phyloP scores from a whole-genome alignment of 192 early-diverging fungal species.

The Podila minutissima region DNA sequence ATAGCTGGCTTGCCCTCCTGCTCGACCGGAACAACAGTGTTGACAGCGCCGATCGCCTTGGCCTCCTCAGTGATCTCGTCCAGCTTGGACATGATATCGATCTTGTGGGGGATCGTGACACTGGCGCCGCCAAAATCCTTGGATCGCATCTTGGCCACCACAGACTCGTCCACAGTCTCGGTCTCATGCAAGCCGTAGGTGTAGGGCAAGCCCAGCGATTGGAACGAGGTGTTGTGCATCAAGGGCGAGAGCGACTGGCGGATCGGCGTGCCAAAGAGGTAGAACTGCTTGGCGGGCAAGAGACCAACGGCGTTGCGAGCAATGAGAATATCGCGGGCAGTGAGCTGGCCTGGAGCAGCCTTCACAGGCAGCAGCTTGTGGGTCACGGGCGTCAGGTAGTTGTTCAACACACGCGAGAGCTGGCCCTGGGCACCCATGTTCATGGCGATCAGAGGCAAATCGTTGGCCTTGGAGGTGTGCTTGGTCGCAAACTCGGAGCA shows the following conservation, averaged over 20 bases:
- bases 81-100: slow-evolving; percentile 82
- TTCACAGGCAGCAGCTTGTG: slow-evolving; percentile 79
- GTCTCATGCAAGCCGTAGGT: slow-evolving; percentile 81
- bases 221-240: slow-evolving; percentile 94
- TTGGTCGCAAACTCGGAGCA: slow-evolving; percentile 74
- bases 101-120: slow-evolving; percentile 97
- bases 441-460: slow-evolving; percentile 85
- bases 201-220: slow-evolving; percentile 85
- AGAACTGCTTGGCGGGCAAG: slow-evolving; percentile 71
- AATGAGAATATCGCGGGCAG: slow-evolving; percentile 79
- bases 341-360: slow-evolving; percentile 96
- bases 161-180: slow-evolving; percentile 64
- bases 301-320: slow-evolving; percentile 77
- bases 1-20: slow-evolving; percentile 24
- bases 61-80: slow-evolving; percentile 80
- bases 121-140: slow-evolving; percentile 90
- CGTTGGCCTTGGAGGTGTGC: slow-evolving; percentile 49
- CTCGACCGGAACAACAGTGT: slow-evolving; percentile 76
- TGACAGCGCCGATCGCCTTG: slow-evolving; percentile 92
- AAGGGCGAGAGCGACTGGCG: slow-evolving; percentile 88
- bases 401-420: slow-evolving; percentile 89
- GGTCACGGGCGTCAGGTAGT: slow-evolving; percentile 94
- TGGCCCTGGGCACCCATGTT: slow-evolving; percentile 96
- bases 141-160: slow-evolving; percentile 58
- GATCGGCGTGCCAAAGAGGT: slow-evolving; percentile 93